Evolutionary conservation across 345 rosid genomes (phyloP), one percentile per base, ranked within the genome.

Genomic region (Raphanus sativus): DNA sequence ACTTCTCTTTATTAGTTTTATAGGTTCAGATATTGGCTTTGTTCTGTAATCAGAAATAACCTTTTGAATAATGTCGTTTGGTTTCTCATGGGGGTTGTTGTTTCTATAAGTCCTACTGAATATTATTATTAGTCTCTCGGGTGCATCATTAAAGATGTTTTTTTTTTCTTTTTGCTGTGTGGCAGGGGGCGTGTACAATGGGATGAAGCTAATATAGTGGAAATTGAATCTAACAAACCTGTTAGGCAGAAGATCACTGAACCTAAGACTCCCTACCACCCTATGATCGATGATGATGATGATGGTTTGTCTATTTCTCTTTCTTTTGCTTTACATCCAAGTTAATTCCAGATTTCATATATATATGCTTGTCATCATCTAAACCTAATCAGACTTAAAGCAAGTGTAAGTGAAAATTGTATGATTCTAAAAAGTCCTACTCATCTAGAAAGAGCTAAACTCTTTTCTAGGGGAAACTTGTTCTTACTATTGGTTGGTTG

Each of bases 191-290:
- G 86, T 84, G 99, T 96, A 55, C 84, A 76, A 71, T 96, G 99
- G 98, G 84, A 96, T 73, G 99, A 96, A 80, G 89, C 78, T 30
- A 96, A 89, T 78, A 75, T 96, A 65, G 97, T 81, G 62, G 97
- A 96, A 83, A 93, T 93, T 70, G 99, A 96, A 87, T 88, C 98
- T 28, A 91, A 89, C 81, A 96, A 96, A 80, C 99, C 99, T 2
- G 89, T 86, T 8, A 86, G 99, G 86, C 97, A 91, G 89, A 96
- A 93, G 84, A 96, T 96, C 70, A 96, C 97, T 9, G 99, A 96
- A 82, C 98, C 99, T 36, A 96, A 96, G 89, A 96, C 98, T 5
- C 98, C 98, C 0, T 93, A 90, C 81, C 98, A 96, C 81, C 97
- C 90, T 15, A 93, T 89, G 95, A 82, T 96, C 65, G 93, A 93